Conservation (phyloP, 1,284 basidiomycete species). For the Ustilago tritici region DNA sequence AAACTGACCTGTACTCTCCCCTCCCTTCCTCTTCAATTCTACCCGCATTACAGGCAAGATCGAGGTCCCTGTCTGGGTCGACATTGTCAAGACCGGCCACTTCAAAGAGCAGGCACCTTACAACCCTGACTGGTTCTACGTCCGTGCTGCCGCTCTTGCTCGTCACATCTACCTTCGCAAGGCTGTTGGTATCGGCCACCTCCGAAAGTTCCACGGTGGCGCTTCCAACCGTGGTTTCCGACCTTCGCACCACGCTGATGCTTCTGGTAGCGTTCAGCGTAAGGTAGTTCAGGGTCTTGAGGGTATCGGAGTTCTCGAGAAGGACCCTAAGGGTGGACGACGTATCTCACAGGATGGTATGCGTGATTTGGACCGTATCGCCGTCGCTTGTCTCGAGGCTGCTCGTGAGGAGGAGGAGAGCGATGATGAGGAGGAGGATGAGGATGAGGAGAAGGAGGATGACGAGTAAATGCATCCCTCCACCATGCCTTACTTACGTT, state of each 20-base stretch:
- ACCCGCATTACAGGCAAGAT: conserved; percentile 77
- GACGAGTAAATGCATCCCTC: conserved; percentile 56
- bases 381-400: conserved; percentile 92
- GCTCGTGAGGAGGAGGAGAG: conserved; percentile 87
- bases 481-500: background rate
- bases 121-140: conserved; percentile 99
- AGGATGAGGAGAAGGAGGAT: conserved; percentile 74
- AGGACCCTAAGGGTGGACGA: conserved; percentile 89
- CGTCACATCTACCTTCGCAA: conserved; percentile 99
- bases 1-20: conserved; percentile 4
- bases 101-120: conserved; percentile 99
- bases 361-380: conserved; percentile 98
- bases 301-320: conserved; percentile 98
- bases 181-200: conserved; percentile 94
- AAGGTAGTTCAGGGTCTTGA: conserved; percentile 92
- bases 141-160: conserved; percentile 97
- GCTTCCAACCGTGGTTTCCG: conserved; percentile 88
- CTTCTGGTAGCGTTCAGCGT: conserved; percentile 77
- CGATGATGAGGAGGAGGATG: conserved; percentile 77
- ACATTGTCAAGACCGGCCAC: conserved; percentile 97
- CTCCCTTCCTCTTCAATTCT: background rate
- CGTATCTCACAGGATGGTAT: conserved; percentile 96
- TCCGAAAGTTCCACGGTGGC: conserved; percentile 96
- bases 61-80: conserved; percentile 98
- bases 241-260: conserved; percentile 90